Evolutionary conservation across 495 filamentous ascomycete genomes (phyloP), one percentile per base, ranked within the genome.

Genomic region (Xylaria acuta): DNA sequence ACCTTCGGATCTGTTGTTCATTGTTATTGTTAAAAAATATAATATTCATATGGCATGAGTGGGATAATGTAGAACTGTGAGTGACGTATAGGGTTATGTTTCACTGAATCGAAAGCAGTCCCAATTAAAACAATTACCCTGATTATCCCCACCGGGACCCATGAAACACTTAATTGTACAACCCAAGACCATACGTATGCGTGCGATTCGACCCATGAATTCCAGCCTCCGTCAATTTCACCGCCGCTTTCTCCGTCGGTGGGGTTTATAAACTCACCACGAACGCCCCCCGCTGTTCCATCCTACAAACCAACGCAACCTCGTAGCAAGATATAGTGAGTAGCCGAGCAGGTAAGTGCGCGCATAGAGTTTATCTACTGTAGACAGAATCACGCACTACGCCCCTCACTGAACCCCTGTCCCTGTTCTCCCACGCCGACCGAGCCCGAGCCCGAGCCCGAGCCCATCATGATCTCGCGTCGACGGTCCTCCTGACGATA

Each of bases 401-500:
- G 65, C 65, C 20, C 32, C 65, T 67, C 65, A 27, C 25, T 53
- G 25, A 56, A 56, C 1, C 54, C 66, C 66, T 20, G 14, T 11
- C 65, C 32, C 20, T 67, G 45, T 11, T 14, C 6, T 32, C 40
- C 72, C 38, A 2, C 32, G 27, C n/a, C 69, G 27, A 22, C 56
- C 25, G 22, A 54, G 1, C 9, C 25, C 9, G 25, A 54, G 34
- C 38, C 64, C 12, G n/a, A n/a, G 36, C 36, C 36, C 38, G 30
- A 18, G 36, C 36, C 75, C 78, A 84, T 80, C 72, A 82, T 80
- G 69, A 82, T 49, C 38, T 71, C 69, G 73, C 85, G 83, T 75
- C 85, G 84, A 62, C 82, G 79, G 74, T 88, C 86, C 72, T 88
- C 80, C 25, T 73, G 65, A 58, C 79, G 79, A 76, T 80, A 88